Evolutionary conservation across 805 yeast genomes (phyloP).

Genomic region (Lachancea sp.): DNA sequence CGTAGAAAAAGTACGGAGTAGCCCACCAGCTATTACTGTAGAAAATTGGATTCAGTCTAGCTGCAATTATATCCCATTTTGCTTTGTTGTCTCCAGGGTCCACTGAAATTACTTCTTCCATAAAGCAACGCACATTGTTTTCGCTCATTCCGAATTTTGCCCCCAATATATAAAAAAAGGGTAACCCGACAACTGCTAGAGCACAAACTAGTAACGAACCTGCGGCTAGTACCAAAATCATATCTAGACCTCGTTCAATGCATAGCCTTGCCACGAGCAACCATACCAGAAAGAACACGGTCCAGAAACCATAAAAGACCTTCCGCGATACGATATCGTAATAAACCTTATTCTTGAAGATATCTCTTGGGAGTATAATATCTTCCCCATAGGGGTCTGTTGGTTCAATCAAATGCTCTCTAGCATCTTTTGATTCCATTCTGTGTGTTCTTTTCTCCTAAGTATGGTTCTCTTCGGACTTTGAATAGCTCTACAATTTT

Average conservation of each 20-base stretch:
- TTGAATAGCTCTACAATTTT: too few relatives aligned
- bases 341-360: neutral
- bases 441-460: too few relatives aligned
- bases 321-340: neutral
- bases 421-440: neutral
- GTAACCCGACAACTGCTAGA: neutral
- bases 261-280: too few relatives aligned
- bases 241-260: too few relatives aligned
- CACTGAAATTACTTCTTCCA: neutral
- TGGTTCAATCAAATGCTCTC: neutral
- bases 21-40: neutral
- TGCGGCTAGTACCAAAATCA: too few relatives aligned
- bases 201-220: neutral
- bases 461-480: too few relatives aligned
- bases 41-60: neutral
- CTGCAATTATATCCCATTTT: neutral
- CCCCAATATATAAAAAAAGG: neutral
- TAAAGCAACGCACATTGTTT: neutral
- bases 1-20: neutral
- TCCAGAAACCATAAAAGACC: too few relatives aligned
- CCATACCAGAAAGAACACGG: too few relatives aligned
- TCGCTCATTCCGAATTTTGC: neutral
- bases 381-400: neutral
- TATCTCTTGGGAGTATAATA: neutral
- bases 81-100: neutral